Evolutionary conservation across 2,329 filamentous ascomycete genomes (phyloP), one percentile per base, ranked within the genome.

Genomic region (Ascocoryne sarcoides): DNA sequence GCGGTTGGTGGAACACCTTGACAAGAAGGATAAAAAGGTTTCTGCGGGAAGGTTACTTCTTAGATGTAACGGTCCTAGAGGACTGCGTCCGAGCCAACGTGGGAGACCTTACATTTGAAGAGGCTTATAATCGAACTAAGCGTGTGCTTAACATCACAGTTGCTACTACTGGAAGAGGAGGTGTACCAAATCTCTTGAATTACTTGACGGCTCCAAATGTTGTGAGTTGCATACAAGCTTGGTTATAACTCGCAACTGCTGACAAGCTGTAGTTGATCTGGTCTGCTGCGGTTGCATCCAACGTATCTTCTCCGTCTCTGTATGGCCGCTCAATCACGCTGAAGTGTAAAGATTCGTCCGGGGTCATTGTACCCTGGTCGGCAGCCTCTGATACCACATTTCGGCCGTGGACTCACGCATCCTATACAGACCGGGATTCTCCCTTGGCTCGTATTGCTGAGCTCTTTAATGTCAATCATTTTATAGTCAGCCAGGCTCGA

Each of bases 181-280:
- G 85, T 23, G 78, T 90, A 1, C 89, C 89, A 2, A 88, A 83
- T 34, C 65, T 95, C 21, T 73, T 96, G 23, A 96, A 95, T 61
- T 92, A 95, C 58, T 71, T 95, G 37, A 95, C 89, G 2, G 85
- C 90, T 2, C 90, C 90, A 3, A 90, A 95, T 57, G 88, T 95
- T 54, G 84, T 88, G 73, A 50, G 82, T 79, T 15, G 12, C 23
- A 7, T 26, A n/a, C n/a, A n/a, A n/a, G n/a, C n/a, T n/a, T n/a
- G n/a, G n/a, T n/a, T n/a, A n/a, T n/a, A n/a, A n/a, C n/a, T n/a
- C n/a, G n/a, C n/a, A n/a, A n/a, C n/a, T n/a, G n/a, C n/a, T 17
- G 40, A 20, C 21, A 31, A n/a, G 26, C 23, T 31, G 5, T 37
- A 61, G 57, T 68, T 84, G 40, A 80, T 78, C 49, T 75, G 73